Conservation (phyloP, 2,329 filamentous ascomycete species). For the Ceratocystis variospora region DNA sequence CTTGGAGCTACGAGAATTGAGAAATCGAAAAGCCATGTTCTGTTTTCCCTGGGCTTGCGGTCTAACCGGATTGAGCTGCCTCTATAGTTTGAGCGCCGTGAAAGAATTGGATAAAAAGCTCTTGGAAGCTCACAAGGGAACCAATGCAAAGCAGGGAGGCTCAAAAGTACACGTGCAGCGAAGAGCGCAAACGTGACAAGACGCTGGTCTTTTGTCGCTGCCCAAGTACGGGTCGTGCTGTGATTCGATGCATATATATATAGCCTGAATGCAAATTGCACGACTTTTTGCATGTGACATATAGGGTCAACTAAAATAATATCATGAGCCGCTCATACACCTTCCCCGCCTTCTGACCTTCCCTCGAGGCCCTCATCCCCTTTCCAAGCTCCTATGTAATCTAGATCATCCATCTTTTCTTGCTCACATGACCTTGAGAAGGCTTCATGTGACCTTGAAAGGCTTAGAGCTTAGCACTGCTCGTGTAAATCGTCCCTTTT, state of each 20-base stretch:
- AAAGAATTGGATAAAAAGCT: not conserved
- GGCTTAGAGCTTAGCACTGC: not conserved
- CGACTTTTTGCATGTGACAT: not conserved
- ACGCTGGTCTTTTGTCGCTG: not conserved
- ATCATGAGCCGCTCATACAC: not conserved
- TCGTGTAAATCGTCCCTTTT: conserved; percentile 3
- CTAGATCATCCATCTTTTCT: not conserved
- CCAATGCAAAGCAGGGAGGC: not conserved
- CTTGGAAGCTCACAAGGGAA: not conserved
- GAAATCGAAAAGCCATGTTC: not conserved
- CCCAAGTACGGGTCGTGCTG: not conserved
- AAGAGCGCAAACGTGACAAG: not conserved
- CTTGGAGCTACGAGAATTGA: not conserved
- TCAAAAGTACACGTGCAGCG: not conserved
- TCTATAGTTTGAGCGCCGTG: not conserved
- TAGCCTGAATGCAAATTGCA: not conserved
- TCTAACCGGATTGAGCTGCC: not conserved
- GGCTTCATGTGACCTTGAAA: conserved; percentile 9
- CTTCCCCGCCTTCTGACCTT: not conserved
- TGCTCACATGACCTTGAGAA: conserved; percentile 9
- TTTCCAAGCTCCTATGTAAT: not conserved
- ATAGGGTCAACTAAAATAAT: not conserved
- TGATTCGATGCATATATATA: not conserved
- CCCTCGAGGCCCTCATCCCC: not conserved
- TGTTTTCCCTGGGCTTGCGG: not conserved